Base-by-base conservation (phyloP, 345 rosid species). In the Microcos paniculata region DNA sequence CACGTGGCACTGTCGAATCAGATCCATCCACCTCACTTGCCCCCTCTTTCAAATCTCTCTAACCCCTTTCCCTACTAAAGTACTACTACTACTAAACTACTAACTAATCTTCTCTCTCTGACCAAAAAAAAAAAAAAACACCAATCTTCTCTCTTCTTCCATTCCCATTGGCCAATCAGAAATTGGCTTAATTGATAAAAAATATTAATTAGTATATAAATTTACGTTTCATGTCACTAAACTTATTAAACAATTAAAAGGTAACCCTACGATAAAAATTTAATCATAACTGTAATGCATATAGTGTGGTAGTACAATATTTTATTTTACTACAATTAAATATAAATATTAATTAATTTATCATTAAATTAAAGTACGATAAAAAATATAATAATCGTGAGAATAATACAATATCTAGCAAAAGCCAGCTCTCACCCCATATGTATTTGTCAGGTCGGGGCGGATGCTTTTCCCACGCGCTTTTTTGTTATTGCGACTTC, bases 1-100 rank as follows among this genome's bases (percentile, higher is more conserved):
- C 82, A 67, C 12, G 84, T 82, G 84, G 26, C 53, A 49, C 12
- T 82, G 77, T 71, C 79, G 4, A 16, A 30, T 23, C 15, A 19
- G 38, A 0, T n/a, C 62, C 62, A 0, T 11, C 48, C 63, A 18
- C 24, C 16, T 31, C 38, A 43, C 16, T 31, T 28, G 28, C 24
- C 42, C 33, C 30, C 62, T 21, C 4, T 31, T 12, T 71, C 28
- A 43, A 43, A 4, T 26, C 62, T n/a, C n/a, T n/a, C 62, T 51
- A 5, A 1, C 6, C 2, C 15, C 14, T 30, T 11, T 10, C 62
- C 65, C 35, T 57, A 24, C 2, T 57, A 26, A 10, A 61, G 14
- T n/a, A 63, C 7, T n/a, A 10, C 0, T 35, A 35, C 40, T 7
- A 35, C n/a, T n/a, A n/a, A n/a, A n/a, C n/a, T n/a, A n/a, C n/a